Evolutionary conservation across 306 rosid genomes (phyloP).

Genomic region (Aeschynomene evenia): DNA sequence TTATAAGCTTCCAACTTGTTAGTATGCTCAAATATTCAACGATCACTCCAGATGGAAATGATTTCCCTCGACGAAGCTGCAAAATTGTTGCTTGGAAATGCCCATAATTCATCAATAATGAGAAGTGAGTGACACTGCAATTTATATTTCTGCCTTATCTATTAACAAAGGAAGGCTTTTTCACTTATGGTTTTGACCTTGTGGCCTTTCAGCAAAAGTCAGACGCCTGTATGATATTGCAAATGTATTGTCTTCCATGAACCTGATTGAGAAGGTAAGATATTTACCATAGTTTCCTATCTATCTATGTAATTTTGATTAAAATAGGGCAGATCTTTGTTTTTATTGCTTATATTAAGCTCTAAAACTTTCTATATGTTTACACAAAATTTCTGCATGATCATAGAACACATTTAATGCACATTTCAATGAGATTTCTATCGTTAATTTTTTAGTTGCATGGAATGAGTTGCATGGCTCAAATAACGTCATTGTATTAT

Average conservation of each 20-base stretch:
- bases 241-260: conserved; percentile 75
- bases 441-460: background rate
- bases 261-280: conserved; percentile 85
- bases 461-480: no score
- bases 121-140: conserved; percentile 63
- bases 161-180: conserved; percentile 1
- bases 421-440: background rate
- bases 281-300: background rate
- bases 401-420: background rate
- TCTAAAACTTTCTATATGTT: background rate
- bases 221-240: conserved; percentile 88
- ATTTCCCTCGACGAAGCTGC: conserved; percentile 86
- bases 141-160: background rate
- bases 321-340: background rate
- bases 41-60: conserved; percentile 42
- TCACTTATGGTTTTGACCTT: conserved; percentile 8
- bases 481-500: no score
- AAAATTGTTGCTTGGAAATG: conserved; percentile 65
- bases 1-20: background rate
- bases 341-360: background rate
- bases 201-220: conserved; percentile 62
- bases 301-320: background rate
- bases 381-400: background rate
- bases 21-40: conserved; percentile 6
- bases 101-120: conserved; percentile 48